Evolutionary conservation across 495 filamentous ascomycete species (phyloP).

Genomic region (Podospora bellae-mahoneyi): DNA sequence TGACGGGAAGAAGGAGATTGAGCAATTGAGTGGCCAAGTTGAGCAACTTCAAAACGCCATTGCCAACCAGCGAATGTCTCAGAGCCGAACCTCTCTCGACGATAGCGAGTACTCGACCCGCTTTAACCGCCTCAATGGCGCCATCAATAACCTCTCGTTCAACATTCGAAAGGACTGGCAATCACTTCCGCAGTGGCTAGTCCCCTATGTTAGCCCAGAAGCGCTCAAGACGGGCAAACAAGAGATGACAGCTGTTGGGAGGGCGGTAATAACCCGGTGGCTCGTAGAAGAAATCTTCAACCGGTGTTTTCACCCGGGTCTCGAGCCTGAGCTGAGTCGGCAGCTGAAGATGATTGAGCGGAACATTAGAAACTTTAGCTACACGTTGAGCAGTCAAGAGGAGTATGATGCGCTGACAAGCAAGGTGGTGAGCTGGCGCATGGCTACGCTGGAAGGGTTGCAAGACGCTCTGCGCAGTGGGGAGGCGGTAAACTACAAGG

Average conservation of each 20-base stretch:
- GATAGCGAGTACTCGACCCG: constrained; percentile 90
- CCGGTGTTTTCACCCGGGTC: constrained; percentile 81
- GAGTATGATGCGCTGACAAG: constrained; percentile 84
- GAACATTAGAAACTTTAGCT: constrained; percentile 74
- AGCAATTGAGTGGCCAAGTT: constrained; percentile 81
- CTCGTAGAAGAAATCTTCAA: constrained; percentile 89
- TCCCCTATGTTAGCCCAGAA: constrained; percentile 73
- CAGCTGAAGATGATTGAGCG: constrained; percentile 84
- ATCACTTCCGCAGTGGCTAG: constrained; percentile 73
- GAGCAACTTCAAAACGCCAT: constrained; percentile 94
- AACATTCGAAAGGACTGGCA: constrained; percentile 93
- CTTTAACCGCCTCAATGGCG: constrained; percentile 89
- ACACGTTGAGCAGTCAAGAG: constrained; percentile 68
- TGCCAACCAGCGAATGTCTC: constrained; percentile 89
- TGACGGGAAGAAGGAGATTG: constrained; percentile 86
- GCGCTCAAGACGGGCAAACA: constrained; percentile 78
- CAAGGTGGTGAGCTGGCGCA: constrained; percentile 89
- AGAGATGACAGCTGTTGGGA: constrained; percentile 96
- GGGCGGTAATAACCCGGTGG: constrained; percentile 86
- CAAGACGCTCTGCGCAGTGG: constrained; percentile 63
- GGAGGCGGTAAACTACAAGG: constrained; percentile 59
- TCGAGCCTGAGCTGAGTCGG: constrained; percentile 69
- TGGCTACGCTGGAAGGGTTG: constrained; percentile 90
- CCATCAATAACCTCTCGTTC: constrained; percentile 91
- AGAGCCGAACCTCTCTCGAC: constrained; percentile 91